phyloP scores from a whole-genome alignment of 805 yeast genomes.

The Naumovozyma baii region DNA sequence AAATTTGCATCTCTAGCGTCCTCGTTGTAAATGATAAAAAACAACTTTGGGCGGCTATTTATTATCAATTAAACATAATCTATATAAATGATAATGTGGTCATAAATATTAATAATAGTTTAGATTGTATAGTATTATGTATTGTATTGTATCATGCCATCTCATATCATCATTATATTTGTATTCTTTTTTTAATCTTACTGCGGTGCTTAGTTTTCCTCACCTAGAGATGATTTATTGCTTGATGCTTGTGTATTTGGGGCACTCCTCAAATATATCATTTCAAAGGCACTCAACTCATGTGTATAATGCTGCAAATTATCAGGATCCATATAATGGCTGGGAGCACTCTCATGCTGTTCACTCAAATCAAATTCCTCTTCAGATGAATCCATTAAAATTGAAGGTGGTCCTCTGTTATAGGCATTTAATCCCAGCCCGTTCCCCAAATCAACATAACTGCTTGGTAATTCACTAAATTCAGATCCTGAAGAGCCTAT shows the following conservation, averaged over 20 bases:
- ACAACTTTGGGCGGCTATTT: too few relatives aligned
- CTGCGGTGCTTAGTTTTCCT: neutral
- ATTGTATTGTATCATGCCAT: too few relatives aligned
- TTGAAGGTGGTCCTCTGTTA: slow-evolving; percentile 31
- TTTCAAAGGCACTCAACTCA: neutral
- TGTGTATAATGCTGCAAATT: too few relatives aligned
- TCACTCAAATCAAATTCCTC: slow-evolving; percentile 12
- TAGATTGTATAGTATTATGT: too few relatives aligned
- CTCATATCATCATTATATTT: too few relatives aligned
- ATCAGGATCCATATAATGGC: neutral
- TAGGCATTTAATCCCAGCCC: slow-evolving; percentile 29
- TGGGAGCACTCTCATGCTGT: neutral
- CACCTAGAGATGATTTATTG: neutral
- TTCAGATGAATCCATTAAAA: slow-evolving; percentile 28
- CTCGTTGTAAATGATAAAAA: too few relatives aligned
- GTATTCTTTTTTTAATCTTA: too few relatives aligned
- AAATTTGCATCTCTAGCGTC: neutral
- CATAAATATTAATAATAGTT: too few relatives aligned
- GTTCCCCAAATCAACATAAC: slow-evolving; percentile 23
- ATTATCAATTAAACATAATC: too few relatives aligned
- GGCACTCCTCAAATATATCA: neutral
- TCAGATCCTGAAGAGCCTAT: neutral
- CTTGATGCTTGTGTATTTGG: neutral
- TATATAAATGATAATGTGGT: too few relatives aligned
- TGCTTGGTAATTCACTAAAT: neutral